A percentile compares a stretch with the other conserved stretches of the same genome.
These are phyloP conservation scores for Paraleonurus japonicus DNA, from an alignment of 257 asterid genomes.

Conservation along the genomic window DNA sequence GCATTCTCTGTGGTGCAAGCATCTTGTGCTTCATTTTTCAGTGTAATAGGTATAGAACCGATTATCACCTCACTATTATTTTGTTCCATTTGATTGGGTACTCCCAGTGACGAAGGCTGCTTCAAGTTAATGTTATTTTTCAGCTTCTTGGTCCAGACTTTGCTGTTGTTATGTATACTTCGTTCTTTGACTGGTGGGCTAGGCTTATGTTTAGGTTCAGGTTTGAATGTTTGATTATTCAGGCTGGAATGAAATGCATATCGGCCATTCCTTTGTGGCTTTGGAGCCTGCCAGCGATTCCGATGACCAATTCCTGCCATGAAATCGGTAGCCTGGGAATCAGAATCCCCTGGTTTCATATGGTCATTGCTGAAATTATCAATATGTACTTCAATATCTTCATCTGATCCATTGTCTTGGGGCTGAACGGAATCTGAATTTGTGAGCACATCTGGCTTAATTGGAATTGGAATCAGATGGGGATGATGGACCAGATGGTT, in stretches of 20 bases:
- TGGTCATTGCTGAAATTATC: conserved; percentile 33
- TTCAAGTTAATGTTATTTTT: conserved; percentile 39
- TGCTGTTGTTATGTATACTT: conserved; percentile 38
- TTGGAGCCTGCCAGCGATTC: conserved; percentile 55
- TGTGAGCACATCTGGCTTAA: conserved; percentile 33
- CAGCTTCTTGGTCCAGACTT: conserved; percentile 76
- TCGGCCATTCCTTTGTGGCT: conserved; percentile 50
- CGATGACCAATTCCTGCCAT: conserved; percentile 35
- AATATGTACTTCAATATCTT: conserved; percentile 40
- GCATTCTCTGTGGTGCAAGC: conserved; percentile 32
- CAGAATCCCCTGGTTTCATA: conserved; percentile 31
- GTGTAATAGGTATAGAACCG: conserved; percentile 71
- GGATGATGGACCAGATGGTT: conserved; percentile 44
- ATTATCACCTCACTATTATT: conserved; percentile 60
- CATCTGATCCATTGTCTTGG: conserved; percentile 40
- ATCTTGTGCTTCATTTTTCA: conserved; percentile 32
- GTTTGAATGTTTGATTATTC: conserved; percentile 46
- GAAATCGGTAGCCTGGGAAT: conserved; percentile 42
- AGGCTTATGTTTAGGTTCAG: conserved; percentile 52
- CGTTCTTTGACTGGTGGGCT: conserved; percentile 47
- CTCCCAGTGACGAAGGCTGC: conserved; percentile 35
- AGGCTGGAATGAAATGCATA: conserved; percentile 45
- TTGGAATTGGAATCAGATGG: conserved; percentile 43
- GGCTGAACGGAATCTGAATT: conserved; percentile 38
- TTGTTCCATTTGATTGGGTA: conserved; percentile 37